A percentile compares a stretch with the other conserved stretches of the same genome.
Evolutionary conservation across 345 rosid species (phyloP).

Genomic region (Eutrema yunnanense): DNA sequence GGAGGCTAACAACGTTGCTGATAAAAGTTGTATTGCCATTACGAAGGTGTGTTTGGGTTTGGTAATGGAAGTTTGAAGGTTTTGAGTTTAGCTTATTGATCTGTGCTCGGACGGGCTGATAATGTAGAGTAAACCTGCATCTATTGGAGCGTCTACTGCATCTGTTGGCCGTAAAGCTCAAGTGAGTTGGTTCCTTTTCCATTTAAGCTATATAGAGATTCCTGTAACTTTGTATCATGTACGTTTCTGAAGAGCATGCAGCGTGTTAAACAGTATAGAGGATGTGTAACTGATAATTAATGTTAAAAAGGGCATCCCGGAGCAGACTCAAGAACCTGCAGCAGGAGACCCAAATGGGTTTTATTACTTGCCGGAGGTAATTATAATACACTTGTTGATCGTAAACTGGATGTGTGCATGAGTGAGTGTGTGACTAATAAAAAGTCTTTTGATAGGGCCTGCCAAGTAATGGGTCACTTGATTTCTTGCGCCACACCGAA

Average conservation of each 20-base stretch:
- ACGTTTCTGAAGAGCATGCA: too few relatives aligned
- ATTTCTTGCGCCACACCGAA: not conserved
- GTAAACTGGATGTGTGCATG: not conserved
- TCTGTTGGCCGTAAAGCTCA: conserved; percentile 37
- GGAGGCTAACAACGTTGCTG: conserved; percentile 55
- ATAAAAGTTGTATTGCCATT: conserved; percentile 60
- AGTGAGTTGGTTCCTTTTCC: conserved; percentile 25
- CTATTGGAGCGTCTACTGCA: conserved; percentile 45
- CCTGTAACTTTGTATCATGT: not conserved
- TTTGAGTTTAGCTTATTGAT: conserved; percentile 8
- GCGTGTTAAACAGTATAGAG: too few relatives aligned
- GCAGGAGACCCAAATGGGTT: too few relatives aligned
- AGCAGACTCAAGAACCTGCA: too few relatives aligned
- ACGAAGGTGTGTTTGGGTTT: conserved; percentile 50
- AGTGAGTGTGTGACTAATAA: not conserved
- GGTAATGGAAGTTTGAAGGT: not conserved
- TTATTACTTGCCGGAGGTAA: too few relatives aligned
- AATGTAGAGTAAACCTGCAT: conserved; percentile 49
- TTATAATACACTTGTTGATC: too few relatives aligned
- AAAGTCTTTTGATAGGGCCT: not conserved
- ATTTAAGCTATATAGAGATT: not conserved
- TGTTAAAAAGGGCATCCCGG: too few relatives aligned
- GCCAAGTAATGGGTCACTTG: not conserved
- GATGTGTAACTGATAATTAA: too few relatives aligned
- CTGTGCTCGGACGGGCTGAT: not conserved